Conservation (phyloP, 2,329 filamentous ascomycete species). For the Cladosporium sp. region DNA sequence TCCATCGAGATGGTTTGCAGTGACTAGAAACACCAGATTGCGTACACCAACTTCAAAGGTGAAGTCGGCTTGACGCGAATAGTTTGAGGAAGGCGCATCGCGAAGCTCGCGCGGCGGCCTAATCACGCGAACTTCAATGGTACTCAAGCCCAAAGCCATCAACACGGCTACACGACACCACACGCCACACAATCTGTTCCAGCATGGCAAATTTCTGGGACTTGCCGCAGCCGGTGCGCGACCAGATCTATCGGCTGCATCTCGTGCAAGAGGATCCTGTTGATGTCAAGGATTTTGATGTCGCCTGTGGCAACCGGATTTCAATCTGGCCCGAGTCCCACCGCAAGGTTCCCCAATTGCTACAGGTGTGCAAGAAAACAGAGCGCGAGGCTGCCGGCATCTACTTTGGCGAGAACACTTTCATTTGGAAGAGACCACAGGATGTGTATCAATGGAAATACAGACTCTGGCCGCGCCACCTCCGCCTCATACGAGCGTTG, state of each 20-base stretch:
- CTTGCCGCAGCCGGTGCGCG: conserved; percentile 27
- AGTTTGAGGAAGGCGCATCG: neutral
- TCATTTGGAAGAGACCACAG: neutral
- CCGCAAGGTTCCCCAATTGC: conserved; percentile 21
- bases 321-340: neutral
- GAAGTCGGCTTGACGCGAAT: neutral
- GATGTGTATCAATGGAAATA: neutral
- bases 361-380: conserved; percentile 19
- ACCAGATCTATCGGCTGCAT: conserved; percentile 30
- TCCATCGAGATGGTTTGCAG: neutral
- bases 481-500: neutral
- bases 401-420: conserved; percentile 26
- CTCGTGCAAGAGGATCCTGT: conserved; percentile 24
- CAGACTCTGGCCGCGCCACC: neutral
- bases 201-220: conserved; percentile 30
- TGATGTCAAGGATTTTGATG: neutral
- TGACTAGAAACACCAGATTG: neutral
- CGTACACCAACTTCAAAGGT: neutral
- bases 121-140: neutral
- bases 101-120: neutral
- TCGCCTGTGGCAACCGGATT: neutral
- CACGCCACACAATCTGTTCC: neutral
- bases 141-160: neutral
- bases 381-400: conserved; percentile 28
- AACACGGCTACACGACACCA: neutral